phyloP scores from a whole-genome alignment of 2,329 filamentous ascomycete species.

The Neonectria faginata region DNA sequence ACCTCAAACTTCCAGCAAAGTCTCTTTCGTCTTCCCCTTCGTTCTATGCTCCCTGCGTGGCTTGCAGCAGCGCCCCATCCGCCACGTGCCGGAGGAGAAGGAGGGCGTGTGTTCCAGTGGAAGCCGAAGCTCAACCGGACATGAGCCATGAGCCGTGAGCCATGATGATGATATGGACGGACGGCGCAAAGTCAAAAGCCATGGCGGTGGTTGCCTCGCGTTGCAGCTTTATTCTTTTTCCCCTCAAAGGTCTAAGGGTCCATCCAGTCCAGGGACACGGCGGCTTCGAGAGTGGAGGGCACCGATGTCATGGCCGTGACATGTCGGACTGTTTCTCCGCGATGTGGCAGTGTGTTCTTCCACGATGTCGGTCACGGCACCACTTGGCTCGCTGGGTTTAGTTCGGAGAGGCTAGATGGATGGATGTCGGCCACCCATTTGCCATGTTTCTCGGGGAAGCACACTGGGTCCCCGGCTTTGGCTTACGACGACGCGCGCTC shows the following conservation, averaged over 20 bases:
- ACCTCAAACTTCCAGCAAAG: conserved; percentile 7
- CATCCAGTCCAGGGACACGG: too few relatives aligned
- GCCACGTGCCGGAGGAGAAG: conserved; percentile 40
- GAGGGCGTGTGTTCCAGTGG: conserved; percentile 5
- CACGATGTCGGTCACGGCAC: background rate
- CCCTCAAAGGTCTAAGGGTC: background rate
- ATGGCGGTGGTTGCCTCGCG: background rate
- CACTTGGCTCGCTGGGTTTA: background rate
- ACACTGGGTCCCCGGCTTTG: background rate
- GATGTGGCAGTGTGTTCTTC: background rate
- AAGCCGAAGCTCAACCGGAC: background rate
- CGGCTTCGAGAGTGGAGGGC: too few relatives aligned
- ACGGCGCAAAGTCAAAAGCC: conserved; percentile 14
- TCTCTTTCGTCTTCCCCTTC: background rate
- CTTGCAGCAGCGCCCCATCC: conserved; percentile 34
- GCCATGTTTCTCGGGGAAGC: background rate
- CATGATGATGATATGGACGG: background rate
- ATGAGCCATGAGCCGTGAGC: too few relatives aligned
- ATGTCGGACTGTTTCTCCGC: background rate
- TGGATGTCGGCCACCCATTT: conserved; percentile 4
- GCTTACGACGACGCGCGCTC: background rate
- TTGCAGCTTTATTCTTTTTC: background rate
- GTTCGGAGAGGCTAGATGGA: background rate
- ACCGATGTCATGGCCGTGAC: background rate
- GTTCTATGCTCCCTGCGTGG: conserved; percentile 18